Evolutionary conservation across 2,329 filamentous ascomycete species (phyloP).

Genomic region (Ophiostoma perfectum): DNA sequence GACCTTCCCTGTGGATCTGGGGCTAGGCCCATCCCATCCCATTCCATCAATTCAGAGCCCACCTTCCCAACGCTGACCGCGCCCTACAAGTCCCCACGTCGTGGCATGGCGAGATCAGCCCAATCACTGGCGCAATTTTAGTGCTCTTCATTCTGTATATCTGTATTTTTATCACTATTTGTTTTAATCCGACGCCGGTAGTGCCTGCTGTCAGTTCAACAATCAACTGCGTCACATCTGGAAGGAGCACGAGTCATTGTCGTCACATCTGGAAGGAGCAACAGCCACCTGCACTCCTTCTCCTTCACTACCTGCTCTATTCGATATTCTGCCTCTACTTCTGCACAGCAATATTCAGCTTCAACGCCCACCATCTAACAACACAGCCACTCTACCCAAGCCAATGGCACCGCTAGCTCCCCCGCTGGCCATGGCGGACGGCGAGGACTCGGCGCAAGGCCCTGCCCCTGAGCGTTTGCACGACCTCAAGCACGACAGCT

Average conservation of each 20-base stretch:
- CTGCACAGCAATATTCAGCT: background rate
- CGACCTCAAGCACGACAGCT: conserved; percentile 69
- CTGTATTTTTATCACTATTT: background rate
- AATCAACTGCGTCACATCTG: background rate
- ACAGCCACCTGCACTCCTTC: background rate
- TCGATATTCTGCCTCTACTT: background rate
- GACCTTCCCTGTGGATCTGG: background rate
- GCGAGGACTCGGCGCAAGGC: conserved; percentile 24
- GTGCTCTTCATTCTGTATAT: conserved; percentile 1
- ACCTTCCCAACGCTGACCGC: conserved; percentile 1
- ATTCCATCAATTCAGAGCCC: background rate
- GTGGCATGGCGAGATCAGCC: conserved; percentile 21
- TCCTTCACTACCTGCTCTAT: background rate
- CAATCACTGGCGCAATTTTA: conserved; percentile 18
- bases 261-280: background rate
- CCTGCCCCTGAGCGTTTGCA: conserved; percentile 61
- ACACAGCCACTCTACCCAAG: conserved; percentile 15
- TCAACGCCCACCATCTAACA: background rate
- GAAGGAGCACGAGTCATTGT: background rate
- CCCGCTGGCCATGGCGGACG: conserved; percentile 24
- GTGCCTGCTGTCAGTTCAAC: background rate
- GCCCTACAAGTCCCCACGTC: background rate
- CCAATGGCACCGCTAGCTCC: conserved; percentile 27
- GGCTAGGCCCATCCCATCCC: conserved; percentile 3
- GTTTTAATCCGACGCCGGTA: background rate